phyloP scores from a whole-genome alignment of 179 eudicot genomes.

The Drosera spatulata region DNA sequence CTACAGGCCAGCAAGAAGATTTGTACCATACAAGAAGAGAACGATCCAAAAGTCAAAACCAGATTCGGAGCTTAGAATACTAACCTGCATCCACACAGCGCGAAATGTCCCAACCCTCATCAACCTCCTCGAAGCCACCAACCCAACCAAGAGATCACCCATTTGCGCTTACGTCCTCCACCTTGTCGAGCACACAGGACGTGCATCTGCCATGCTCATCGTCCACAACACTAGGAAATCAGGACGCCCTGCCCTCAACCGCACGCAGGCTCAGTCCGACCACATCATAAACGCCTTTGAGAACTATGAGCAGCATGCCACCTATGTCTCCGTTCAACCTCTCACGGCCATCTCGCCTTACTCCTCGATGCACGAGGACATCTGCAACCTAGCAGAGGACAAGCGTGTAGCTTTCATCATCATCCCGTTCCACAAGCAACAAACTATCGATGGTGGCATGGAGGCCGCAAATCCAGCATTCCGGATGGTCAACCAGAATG shows the following conservation, averaged over 20 bases:
- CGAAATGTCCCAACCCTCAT: constrained; percentile 50
- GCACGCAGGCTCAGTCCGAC: constrained; percentile 36
- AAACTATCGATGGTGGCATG: constrained; percentile 44
- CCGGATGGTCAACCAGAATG: constrained; percentile 30
- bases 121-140: constrained; percentile 43
- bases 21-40: constrained; percentile 42
- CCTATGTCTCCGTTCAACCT: constrained; percentile 26
- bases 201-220: constrained; percentile 40
- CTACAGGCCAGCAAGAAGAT: constrained; percentile 32
- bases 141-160: constrained; percentile 26
- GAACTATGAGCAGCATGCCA: constrained; percentile 22
- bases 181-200: constrained; percentile 39
- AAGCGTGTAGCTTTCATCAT: constrained; percentile 35
- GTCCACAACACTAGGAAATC: constrained; percentile 35
- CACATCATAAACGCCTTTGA: constrained; percentile 39
- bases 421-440: constrained; percentile 51
- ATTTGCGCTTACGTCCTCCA: constrained; percentile 34
- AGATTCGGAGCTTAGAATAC: constrained; percentile 38
- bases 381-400: constrained; percentile 39
- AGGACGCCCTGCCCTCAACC: constrained; percentile 16
- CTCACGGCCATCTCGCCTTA: constrained; percentile 47
- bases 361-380: constrained; percentile 43
- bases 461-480: constrained; percentile 32
- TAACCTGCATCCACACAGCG: constrained; percentile 39
- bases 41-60: constrained; percentile 33